phyloP scores from a whole-genome alignment of 805 yeast species.

The Diddensiella caesifluorescens region DNA sequence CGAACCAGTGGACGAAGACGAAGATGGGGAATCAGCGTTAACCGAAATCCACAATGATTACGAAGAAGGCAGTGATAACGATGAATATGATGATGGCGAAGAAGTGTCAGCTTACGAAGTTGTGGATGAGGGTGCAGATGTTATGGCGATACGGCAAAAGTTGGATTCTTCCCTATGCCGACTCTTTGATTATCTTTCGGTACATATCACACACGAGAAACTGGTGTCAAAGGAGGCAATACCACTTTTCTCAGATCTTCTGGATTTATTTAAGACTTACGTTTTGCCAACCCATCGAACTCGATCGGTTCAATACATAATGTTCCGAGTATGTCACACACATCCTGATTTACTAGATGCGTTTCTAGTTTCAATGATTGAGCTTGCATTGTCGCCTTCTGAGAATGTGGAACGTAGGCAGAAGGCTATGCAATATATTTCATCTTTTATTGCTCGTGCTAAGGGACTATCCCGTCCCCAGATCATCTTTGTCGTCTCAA shows the following conservation, averaged over 20 bases:
- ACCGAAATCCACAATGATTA: too few relatives aligned
- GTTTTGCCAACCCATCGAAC: conserved; percentile 90
- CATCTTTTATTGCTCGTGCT: conserved; percentile 88
- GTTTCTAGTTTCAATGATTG: conserved; percentile 73
- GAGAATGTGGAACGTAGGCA: conserved; percentile 71
- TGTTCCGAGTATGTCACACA: conserved; percentile 76
- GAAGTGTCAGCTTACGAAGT: conserved; percentile 33
- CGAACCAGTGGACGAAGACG: conserved; percentile 30
- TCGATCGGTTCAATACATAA: conserved; percentile 74
- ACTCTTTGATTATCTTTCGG: conserved; percentile 48
- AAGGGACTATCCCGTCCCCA: conserved; percentile 64
- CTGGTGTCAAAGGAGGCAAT: conserved; percentile 61
- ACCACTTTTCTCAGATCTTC: conserved; percentile 62
- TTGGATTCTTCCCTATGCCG: conserved; percentile 63
- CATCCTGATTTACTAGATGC: conserved; percentile 82
- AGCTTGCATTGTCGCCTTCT: conserved; percentile 66
- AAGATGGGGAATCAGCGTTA: conserved; percentile 27
- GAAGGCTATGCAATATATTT: conserved; percentile 86
- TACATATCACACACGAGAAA: conserved; percentile 45
- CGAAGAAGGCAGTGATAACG: conserved; percentile 33
- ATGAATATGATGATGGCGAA: conserved; percentile 32
- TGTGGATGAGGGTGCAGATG: conserved; percentile 28
- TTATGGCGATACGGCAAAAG: conserved; percentile 48
- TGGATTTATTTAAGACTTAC: conserved; percentile 73
- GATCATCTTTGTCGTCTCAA: conserved; percentile 74